phyloP scores from a whole-genome alignment of 371 early-diverging fungal species.

The Haplosporangium sp. region DNA sequence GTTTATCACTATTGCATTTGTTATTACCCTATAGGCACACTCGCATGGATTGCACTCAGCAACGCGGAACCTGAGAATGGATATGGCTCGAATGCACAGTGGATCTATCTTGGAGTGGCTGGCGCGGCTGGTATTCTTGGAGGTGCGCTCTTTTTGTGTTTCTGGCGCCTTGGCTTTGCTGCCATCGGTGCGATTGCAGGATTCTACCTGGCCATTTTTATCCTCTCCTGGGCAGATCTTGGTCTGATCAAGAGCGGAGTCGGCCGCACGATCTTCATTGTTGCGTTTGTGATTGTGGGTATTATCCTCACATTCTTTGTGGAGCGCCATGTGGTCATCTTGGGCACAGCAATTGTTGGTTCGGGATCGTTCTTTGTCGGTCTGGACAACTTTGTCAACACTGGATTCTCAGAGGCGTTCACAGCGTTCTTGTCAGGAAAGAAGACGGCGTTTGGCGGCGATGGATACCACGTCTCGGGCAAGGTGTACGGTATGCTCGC shows the following conservation, averaged over 20 bases:
- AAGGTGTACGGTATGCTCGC: slow-evolving; percentile 68
- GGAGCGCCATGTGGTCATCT: slow-evolving; percentile 61
- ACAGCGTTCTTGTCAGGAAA: slow-evolving; percentile 45
- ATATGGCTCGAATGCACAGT: slow-evolving; percentile 60
- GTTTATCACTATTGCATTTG: not conserved
- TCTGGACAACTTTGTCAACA: slow-evolving; percentile 64
- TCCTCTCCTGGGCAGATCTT: slow-evolving; percentile 63
- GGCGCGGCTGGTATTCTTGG: slow-evolving; percentile 63
- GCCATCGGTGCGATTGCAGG: slow-evolving; percentile 70
- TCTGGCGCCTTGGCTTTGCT: slow-evolving; percentile 70
- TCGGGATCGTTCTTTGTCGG: slow-evolving; percentile 68
- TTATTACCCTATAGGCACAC: slow-evolving; percentile 24
- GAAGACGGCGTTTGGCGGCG: slow-evolving; percentile 12
- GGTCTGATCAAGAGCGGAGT: slow-evolving; percentile 58
- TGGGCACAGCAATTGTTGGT: slow-evolving; percentile 67
- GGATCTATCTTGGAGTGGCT: slow-evolving; percentile 65
- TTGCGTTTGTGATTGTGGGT: slow-evolving; percentile 61
- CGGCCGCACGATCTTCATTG: slow-evolving; percentile 63
- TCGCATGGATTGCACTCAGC: slow-evolving; percentile 64
- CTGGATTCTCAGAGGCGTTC: slow-evolving; percentile 58
- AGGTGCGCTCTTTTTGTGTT: slow-evolving; percentile 64
- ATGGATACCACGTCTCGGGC: slow-evolving; percentile 50
- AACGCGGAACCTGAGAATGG: slow-evolving; percentile 61
- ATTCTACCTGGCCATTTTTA: slow-evolving; percentile 65
- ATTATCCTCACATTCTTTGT: slow-evolving; percentile 64